Evolutionary conservation across 23 red algal species (phyloP), one percentile per base, ranked within the genome.

Genomic region (Gracilaria domingensis): DNA sequence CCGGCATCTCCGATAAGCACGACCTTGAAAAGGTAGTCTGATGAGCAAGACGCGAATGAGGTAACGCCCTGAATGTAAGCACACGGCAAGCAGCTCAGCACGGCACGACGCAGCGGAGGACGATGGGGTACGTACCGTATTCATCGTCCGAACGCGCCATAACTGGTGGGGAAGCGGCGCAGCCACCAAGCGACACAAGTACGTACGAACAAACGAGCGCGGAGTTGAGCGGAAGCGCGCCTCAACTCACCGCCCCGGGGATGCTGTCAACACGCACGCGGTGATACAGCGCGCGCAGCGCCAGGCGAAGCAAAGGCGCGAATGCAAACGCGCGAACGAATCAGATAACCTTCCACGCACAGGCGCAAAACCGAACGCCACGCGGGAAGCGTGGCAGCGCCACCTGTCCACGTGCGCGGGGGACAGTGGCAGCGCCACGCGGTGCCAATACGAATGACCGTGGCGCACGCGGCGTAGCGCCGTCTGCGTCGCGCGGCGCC

Each of bases 11-110:
- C 96, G 81, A 98, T 91, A 26, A 98, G 90, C 39, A 98, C 83
- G 42, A 98, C 83, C 83, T 95, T 98, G 93, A 95, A 98, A 1
- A 95, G 80, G 45, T 95, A 93, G 61, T 98, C 95, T 91, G 24
- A 16, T 9, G 26, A 30, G 49, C 39, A 13, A 58, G 16, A 34
- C 20, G 23, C 32, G 38, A 45, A n/a, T 58, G 17, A 64, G 21
- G 26, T 0, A n/a, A 33, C 33, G 26, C 29, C 32, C 8, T 26
- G 25, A 48, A 25, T 30, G 56, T 39, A 44, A 69, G 76, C 24
- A 48, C 18, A 23, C 30, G 54, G 33, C 40, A 36, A 32, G 59
- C 58, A 64, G 16, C n/a, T 21, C 28, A 48, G 25, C 13, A 14
- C 9, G 2, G 75, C 28, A 53, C 34, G 57, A 74, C 26, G 54